phyloP scores from a whole-genome alignment of 495 filamentous ascomycete species.

The Penicillium bialowiezense region DNA sequence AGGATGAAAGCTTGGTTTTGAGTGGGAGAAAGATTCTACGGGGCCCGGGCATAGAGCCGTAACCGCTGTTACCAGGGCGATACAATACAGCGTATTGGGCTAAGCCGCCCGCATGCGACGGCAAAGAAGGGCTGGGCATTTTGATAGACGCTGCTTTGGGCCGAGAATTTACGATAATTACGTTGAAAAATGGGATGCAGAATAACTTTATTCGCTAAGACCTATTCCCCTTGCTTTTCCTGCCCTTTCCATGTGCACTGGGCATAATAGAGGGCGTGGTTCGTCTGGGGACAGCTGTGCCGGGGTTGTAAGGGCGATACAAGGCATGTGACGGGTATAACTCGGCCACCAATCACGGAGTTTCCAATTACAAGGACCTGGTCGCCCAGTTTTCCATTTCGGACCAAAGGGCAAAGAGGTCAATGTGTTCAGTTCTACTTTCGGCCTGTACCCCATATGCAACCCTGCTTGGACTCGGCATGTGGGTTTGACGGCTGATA shows the following conservation, averaged over 20 bases:
- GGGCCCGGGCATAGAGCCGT: slow-evolving; percentile 39
- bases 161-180: not conserved
- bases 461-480: not conserved
- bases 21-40: slow-evolving; percentile 41
- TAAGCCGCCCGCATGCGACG: slow-evolving; percentile 27
- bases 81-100: slow-evolving; percentile 35
- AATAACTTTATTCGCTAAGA: too few species aligned
- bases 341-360: slow-evolving; percentile 22
- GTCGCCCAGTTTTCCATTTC: slow-evolving; percentile 8
- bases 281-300: not conserved
- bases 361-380: slow-evolving; percentile 20
- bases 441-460: slow-evolving; percentile 11
- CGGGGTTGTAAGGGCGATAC: slow-evolving; percentile 21
- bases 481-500: slow-evolving; percentile 6
- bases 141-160: slow-evolving; percentile 3
- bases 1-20: slow-evolving; percentile 44
- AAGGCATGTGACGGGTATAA: slow-evolving; percentile 26
- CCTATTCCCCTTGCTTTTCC: not conserved
- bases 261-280: not conserved
- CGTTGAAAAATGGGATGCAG: not conserved
- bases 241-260: not conserved
- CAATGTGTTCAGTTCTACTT: slow-evolving; percentile 1
- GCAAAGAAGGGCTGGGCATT: slow-evolving; percentile 9
- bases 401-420: slow-evolving; percentile 20
- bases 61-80: slow-evolving; percentile 40